A percentile compares a stretch with the other conserved stretches of the same genome.
phyloP scores from a whole-genome alignment of 1,139 yeast species.

The Candida freyschussii region DNA sequence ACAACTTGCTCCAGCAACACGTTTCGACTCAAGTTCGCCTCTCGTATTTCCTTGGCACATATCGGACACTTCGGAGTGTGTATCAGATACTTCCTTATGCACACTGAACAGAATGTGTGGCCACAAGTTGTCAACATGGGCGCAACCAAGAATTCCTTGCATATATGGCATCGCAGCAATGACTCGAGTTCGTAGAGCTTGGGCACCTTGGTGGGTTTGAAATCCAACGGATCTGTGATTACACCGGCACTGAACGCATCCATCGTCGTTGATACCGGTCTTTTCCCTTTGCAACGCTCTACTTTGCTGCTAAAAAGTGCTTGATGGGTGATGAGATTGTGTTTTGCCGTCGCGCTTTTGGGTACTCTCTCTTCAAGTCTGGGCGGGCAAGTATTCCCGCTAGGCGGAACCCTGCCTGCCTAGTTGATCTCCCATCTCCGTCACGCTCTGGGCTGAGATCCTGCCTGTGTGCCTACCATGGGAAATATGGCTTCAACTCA shows the following conservation, averaged over 20 bases:
- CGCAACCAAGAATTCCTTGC: conserved; percentile 77
- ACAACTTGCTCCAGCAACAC: conserved; percentile 71
- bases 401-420: no score
- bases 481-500: no score
- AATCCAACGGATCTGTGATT: conserved; percentile 69
- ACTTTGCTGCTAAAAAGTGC: no score
- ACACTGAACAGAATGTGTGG: conserved; percentile 87
- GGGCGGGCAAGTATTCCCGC: no score
- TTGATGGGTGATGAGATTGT: conserved; percentile 1
- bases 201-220: conserved; percentile 52
- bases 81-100: conserved; percentile 70
- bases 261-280: no score
- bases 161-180: conserved; percentile 79
- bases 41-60: conserved; percentile 68
- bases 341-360: not conserved
- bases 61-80: conserved; percentile 67
- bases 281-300: no score
- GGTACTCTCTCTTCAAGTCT: no score
- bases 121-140: conserved; percentile 86
- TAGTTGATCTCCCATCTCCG: no score
- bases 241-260: conserved; percentile 14
- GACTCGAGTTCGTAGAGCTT: conserved; percentile 59
- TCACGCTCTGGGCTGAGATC: no score
- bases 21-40: conserved; percentile 65
- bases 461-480: no score